Evolutionary conservation across 306 rosid genomes (phyloP), one percentile per base, ranked within the genome.

Genomic region (Corylus avellana): DNA sequence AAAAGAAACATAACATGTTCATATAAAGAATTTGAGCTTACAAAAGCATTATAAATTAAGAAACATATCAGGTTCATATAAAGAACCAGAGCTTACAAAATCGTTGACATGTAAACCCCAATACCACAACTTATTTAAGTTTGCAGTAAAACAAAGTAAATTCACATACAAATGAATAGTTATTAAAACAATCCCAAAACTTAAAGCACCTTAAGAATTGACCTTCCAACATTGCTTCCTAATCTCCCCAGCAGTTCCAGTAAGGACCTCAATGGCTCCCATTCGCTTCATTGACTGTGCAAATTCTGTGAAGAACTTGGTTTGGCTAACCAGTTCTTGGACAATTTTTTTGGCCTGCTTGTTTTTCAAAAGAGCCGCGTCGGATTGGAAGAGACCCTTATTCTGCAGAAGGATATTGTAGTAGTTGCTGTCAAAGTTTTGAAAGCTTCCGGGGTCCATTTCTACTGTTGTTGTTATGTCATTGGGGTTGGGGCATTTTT

Each of bases 401-500:
- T 68, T 39, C 12, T 42, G 51, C 72, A 39, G 14, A 42, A 68
- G 49, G 72, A 68, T 68, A 1, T 12, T 0, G 12, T 39, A 68
- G 14, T 68, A 68, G 27, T 37, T 1, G 32, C 49, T 42, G 51
- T n/a, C 72, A 35, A 68, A 66, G 25, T 17, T 14, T 16, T 14
- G 27, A 8, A n/a, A 9, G 71, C 71, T 66, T 0, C 49, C 71
- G 2, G 14, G 71, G n/a, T 66, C 71, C 71, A 37, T 66, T 66
- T 17, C 7, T 8, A 66, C 49, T 2, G 12, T 37, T 1, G 71
- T 66, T 32, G 12, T 39, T 1, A 1, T 78, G 88, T 84, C 85
- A 12, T 37, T 77, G 0, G 50, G 79, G 27, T 80, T 37, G 5
- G 48, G 55, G 13, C 90, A 87, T 55, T 82, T 74, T 0, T 61